Evolutionary conservation across 257 asterid species (phyloP), one percentile per base, ranked within the genome.

Genomic region (Forsythia suspensa): DNA sequence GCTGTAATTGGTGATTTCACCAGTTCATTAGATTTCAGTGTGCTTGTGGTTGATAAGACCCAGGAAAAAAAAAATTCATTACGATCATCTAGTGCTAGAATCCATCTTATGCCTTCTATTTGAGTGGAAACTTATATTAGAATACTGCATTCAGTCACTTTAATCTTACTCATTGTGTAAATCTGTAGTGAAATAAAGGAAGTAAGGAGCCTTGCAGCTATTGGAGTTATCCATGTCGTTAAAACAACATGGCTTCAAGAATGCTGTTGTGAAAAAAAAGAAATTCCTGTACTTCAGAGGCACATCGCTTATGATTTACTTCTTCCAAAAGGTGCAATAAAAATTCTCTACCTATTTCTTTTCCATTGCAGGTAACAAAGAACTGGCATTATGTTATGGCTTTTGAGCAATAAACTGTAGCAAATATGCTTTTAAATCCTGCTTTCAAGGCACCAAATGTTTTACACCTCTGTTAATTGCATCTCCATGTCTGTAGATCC

Each of bases 231-330:
- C 71, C 83, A 82, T 76, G 91, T 94, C 51, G 97, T 96, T 51
- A 93, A 89, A 85, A 76, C 90, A 76, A 81, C 80, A 73, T 96
- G 99, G 99, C 97, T 96, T 77, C 97, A 92, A 86, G 97, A 96
- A 74, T 94, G 99, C 84, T 85, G 80, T 81, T 81, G 72, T 39
- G 85, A 78, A 83, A 93, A 85, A 89, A 94, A 91, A 76, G 99
- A 96, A 85, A 86, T 90, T 84, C 88, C 94, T 80, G 97, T 96
- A 20, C 90, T 82, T 75, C 87, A 84, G 83, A 85, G 87, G 84
- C 99, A 96, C 84, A 92, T 90, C 77, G 97, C 98, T 82, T 81
- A 88, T 86, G 96, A 96, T 87, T 70, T 94, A 70, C 92, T 96
- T 84, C 91, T 94, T 80, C 99, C 96, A 37, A 96, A 87, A 91